Evolutionary conservation across 1,139 yeast species (phyloP).

Genomic region (Candida neerlandica): DNA sequence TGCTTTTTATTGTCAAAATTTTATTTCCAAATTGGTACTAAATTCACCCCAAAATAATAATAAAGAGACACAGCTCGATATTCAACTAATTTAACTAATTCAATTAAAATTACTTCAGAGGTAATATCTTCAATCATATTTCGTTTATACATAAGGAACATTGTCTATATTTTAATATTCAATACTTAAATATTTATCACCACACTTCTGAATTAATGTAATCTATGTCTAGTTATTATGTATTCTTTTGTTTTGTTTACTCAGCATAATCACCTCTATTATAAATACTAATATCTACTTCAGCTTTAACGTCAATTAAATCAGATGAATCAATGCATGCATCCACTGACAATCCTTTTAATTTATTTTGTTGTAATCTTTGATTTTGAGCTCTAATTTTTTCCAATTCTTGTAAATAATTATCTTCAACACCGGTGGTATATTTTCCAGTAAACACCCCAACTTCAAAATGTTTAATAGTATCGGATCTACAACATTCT

Average conservation of each 20-base stretch:
- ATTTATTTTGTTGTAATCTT: conserved; percentile 49
- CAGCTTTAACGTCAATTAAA: conserved; percentile 75
- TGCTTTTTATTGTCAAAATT: no score
- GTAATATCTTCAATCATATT: no score
- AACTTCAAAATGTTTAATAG: conserved; percentile 71
- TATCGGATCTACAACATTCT: conserved; percentile 69
- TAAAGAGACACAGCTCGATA: no score
- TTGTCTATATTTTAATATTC: not conserved
- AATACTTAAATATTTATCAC: not conserved
- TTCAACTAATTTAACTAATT: no score
- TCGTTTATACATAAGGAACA: no score
- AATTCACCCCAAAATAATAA: no score
- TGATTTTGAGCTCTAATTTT: conserved; percentile 81
- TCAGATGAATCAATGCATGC: conserved; percentile 51
- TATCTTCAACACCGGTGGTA: conserved; percentile 87
- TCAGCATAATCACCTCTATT: conserved; percentile 74
- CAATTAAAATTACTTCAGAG: no score
- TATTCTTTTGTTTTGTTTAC: not conserved
- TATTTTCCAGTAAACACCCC: conserved; percentile 98
- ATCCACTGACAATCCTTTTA: conserved; percentile 43
- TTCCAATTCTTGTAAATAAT: conserved; percentile 81
- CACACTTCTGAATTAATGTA: not conserved
- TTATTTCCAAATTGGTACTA: no score
- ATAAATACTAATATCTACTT: conserved; percentile 86
- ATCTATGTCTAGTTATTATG: no score